Conservation (phyloP, 2,329 filamentous ascomycete genomes). For the Aspergillus ruber region DNA sequence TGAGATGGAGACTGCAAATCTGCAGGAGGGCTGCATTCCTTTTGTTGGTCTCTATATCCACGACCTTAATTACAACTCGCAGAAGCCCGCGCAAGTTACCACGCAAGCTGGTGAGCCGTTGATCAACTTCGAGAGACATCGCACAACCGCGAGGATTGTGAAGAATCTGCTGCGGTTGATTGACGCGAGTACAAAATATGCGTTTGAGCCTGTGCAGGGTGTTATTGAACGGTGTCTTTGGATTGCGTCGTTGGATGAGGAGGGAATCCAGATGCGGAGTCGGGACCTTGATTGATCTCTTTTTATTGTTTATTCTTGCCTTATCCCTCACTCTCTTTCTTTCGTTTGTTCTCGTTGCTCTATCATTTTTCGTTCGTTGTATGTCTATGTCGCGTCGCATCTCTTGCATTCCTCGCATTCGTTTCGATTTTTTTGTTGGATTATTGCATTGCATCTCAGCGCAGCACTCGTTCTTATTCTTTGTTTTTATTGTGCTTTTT, state of each 20-base stretch:
- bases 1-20: slow-evolving; percentile 57
- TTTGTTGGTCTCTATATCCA: slow-evolving; percentile 63
- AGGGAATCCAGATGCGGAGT: slow-evolving; percentile 47
- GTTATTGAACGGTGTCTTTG: slow-evolving; percentile 58
- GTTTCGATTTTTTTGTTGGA: background rate
- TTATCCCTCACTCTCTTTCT: slow-evolving; percentile 11
- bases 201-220: slow-evolving; percentile 51
- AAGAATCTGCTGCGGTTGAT: slow-evolving; percentile 58
- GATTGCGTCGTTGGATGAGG: slow-evolving; percentile 55
- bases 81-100: slow-evolving; percentile 56
- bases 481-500: background rate
- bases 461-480: background rate
- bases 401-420: background rate
- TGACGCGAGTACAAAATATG: slow-evolving; percentile 58
- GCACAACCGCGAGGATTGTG: slow-evolving; percentile 58
- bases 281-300: slow-evolving; percentile 34
- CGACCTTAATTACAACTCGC: slow-evolving; percentile 61
- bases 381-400: background rate
- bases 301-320: slow-evolving; percentile 9
- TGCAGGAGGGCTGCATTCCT: slow-evolving; percentile 58
- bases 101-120: slow-evolving; percentile 47
- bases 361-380: background rate
- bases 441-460: too few species aligned
- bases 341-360: background rate
- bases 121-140: slow-evolving; percentile 61